phyloP scores from a whole-genome alignment of 805 yeast species.

The Pichia heedii region DNA sequence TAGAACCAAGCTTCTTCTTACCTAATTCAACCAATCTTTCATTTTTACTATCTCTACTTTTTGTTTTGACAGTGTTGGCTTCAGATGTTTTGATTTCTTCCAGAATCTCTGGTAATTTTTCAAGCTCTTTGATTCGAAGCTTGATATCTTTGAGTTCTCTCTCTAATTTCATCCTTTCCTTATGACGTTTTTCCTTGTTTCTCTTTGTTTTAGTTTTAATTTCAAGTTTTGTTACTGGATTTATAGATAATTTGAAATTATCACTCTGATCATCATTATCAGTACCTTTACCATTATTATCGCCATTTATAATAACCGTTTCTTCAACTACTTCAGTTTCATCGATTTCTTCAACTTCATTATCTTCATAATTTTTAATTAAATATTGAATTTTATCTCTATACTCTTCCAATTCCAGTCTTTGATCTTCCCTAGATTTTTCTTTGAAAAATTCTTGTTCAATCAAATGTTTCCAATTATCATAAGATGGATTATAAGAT shows the following conservation, averaged over 20 bases:
- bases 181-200: slow-evolving; percentile 57
- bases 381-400: slow-evolving; percentile 54
- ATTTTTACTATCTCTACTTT: slow-evolving; percentile 13
- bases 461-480: slow-evolving; percentile 71
- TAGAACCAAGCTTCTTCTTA: slow-evolving; percentile 32
- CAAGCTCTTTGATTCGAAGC: slow-evolving; percentile 49
- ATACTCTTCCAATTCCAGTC: slow-evolving; percentile 52
- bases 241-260: slow-evolving; percentile 46
- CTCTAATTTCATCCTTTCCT: slow-evolving; percentile 49
- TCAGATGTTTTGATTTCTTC: slow-evolving; percentile 11
- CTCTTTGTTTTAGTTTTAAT: slow-evolving; percentile 74
- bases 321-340: slow-evolving; percentile 33
- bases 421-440: slow-evolving; percentile 55
- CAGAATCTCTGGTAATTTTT: slow-evolving; percentile 38
- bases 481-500: slow-evolving; percentile 84
- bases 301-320: no score
- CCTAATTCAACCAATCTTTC: slow-evolving; percentile 22
- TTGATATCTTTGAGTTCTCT: slow-evolving; percentile 47
- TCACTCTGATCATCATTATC: slow-evolving; percentile 26
- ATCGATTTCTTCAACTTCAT: slow-evolving; percentile 40
- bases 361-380: slow-evolving; percentile 53
- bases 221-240: slow-evolving; percentile 57
- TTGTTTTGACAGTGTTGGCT: background rate
- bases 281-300: slow-evolving; percentile 21
- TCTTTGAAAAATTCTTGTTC: slow-evolving; percentile 58